These are phyloP conservation scores for Ophioceras dolichostomum DNA, from an alignment of 2,329 filamentous ascomycete species.

Conservation along the genomic window DNA sequence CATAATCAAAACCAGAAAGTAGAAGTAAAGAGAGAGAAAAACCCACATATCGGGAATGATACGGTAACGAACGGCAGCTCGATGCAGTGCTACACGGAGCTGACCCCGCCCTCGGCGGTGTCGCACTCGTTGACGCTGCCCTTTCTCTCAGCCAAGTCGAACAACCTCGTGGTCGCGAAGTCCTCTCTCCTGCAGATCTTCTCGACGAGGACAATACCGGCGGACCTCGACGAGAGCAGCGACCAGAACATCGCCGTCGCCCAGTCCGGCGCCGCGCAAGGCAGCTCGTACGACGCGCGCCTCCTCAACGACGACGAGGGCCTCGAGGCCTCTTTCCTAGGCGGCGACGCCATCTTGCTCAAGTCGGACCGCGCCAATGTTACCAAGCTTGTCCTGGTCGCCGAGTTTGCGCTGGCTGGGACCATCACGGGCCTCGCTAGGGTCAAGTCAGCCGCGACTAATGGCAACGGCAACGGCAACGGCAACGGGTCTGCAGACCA, in stretches of 20 bases:
- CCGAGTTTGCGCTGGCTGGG: constrained; percentile 73
- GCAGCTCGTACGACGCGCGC: constrained; percentile 36
- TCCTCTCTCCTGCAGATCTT: constrained; percentile 91
- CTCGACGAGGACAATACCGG: constrained; percentile 52
- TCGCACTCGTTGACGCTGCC: constrained; percentile 73
- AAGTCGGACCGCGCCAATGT: constrained; percentile 52
- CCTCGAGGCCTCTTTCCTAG: constrained; percentile 54
- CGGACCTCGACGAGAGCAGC: constrained; percentile 42
- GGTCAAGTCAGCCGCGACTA: constrained; percentile 59
- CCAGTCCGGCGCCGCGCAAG: constrained; percentile 17
- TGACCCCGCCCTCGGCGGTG: constrained; percentile 88
- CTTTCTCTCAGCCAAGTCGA: constrained; percentile 62
- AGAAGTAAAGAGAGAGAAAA: too few species aligned
- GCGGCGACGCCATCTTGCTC: constrained; percentile 47
- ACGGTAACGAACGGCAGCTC: too few species aligned
- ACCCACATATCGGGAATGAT: too few species aligned
- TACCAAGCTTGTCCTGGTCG: constrained; percentile 71
- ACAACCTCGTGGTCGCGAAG: constrained; percentile 84
- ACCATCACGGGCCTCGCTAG: constrained; percentile 73
- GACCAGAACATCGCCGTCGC: constrained; percentile 21
- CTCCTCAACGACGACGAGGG: constrained; percentile 47
- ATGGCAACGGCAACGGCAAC: constrained; percentile 29
- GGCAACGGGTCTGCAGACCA: constrained; percentile 33
- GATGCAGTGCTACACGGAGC: constrained; percentile 98
- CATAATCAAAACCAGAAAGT: too few species aligned